phyloP scores from a whole-genome alignment of 495 filamentous ascomycete species.

The Penicillium alfredii region DNA sequence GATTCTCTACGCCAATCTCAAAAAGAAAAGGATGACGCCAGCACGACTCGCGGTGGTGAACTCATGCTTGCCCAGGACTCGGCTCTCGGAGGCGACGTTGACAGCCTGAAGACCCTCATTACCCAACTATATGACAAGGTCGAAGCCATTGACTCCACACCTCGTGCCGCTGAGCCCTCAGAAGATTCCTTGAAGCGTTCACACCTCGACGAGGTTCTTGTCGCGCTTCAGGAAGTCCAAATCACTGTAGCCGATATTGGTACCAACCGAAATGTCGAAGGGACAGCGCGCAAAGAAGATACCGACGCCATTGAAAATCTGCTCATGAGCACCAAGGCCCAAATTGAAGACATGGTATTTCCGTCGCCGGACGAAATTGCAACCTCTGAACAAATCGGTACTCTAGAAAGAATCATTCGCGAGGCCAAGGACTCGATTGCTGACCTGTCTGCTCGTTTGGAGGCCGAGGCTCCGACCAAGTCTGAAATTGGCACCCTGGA shows the following conservation, averaged over 20 bases:
- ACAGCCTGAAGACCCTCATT: conserved; percentile 75
- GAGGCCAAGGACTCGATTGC: conserved; percentile 66
- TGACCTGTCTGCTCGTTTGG: conserved; percentile 50
- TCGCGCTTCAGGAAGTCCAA: conserved; percentile 53
- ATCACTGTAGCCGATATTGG: conserved; percentile 44
- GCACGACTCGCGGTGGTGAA: conserved; percentile 42
- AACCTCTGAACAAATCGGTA: conserved; percentile 69
- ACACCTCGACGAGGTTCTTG: conserved; percentile 56
- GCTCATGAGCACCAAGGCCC: conserved; percentile 74
- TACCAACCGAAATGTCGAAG: conserved; percentile 29
- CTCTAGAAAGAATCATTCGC: conserved; percentile 60
- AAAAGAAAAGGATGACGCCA: conserved; percentile 33
- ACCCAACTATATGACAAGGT: conserved; percentile 77
- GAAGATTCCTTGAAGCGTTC: conserved; percentile 47
- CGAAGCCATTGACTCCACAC: conserved; percentile 65
- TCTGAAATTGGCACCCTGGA: conserved; percentile 73
- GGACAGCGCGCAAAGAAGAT: conserved; percentile 61
- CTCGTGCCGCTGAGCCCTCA: conserved; percentile 39
- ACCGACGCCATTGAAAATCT: conserved; percentile 84
- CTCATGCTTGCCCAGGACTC: conserved; percentile 50
- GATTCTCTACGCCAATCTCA: conserved; percentile 59
- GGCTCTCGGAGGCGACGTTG: conserved; percentile 62
- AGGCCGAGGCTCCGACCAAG: conserved; percentile 60
- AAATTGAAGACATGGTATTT: conserved; percentile 70
- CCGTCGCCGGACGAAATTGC: conserved; percentile 53